A percentile compares a stretch with the other conserved stretches of the same genome.
Conservation (phyloP, 208 protist genomes). For the Acanthamoeba sp. region DNA sequence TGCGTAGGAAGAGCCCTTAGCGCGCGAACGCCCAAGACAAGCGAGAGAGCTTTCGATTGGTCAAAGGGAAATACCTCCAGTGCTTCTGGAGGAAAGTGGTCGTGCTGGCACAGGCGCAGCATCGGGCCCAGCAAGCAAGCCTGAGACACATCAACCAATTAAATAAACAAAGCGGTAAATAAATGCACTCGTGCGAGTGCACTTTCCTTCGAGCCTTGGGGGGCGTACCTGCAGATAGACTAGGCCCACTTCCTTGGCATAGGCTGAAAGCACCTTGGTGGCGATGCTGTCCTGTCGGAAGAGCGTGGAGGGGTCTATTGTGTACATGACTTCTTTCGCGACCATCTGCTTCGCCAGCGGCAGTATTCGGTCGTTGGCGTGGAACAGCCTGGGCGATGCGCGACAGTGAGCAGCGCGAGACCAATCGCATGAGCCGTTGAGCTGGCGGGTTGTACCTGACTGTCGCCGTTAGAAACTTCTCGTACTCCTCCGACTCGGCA, state of each 20-base stretch:
- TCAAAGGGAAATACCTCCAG: constrained; percentile 4
- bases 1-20: no score
- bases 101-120: not conserved
- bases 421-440: no score
- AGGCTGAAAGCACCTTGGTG: constrained; percentile 50
- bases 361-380: not conserved
- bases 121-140: not conserved
- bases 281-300: constrained; percentile 36
- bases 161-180: no score
- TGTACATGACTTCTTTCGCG: not conserved
- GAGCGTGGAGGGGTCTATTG: constrained; percentile 13
- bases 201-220: no score
- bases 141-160: not conserved
- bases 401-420: not conserved
- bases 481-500: not conserved
- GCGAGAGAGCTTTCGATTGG: not conserved
- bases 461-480: not conserved
- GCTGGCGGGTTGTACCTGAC: not conserved
- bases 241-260: not conserved
- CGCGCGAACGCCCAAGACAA: no score
- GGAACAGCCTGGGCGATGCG: not conserved
- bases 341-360: not conserved
- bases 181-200: no score
- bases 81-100: not conserved
- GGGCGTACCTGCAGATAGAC: not conserved